phyloP scores from a whole-genome alignment of 495 filamentous ascomycete species.

The Apiosordaria backusii region DNA sequence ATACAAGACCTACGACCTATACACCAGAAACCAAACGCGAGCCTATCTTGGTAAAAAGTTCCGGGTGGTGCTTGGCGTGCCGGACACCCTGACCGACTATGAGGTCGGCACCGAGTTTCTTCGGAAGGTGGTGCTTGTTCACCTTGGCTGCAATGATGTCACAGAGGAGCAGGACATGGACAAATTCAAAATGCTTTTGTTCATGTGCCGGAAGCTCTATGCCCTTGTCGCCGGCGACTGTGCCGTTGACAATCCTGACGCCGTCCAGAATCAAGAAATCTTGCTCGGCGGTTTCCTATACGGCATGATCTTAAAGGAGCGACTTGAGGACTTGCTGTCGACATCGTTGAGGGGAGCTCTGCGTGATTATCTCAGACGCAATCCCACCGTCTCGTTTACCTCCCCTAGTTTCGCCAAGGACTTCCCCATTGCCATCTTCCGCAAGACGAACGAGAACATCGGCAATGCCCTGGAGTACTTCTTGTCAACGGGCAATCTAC shows the following conservation, averaged over 20 bases:
- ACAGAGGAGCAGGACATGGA: constrained; percentile 77
- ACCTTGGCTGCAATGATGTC: constrained; percentile 78
- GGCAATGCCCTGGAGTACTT: constrained; percentile 89
- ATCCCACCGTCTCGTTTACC: constrained; percentile 60
- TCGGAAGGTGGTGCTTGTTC: constrained; percentile 81
- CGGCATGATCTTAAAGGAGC: constrained; percentile 92
- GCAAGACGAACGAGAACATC: constrained; percentile 79
- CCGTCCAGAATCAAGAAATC: constrained; percentile 90
- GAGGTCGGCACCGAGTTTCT: constrained; percentile 88
- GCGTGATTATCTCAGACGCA: constrained; percentile 68
- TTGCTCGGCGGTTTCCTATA: constrained; percentile 90
- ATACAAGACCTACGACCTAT: constrained; percentile 83
- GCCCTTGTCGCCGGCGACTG: constrained; percentile 89
- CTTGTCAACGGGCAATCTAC: constrained; percentile 89
- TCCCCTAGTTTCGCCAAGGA: constrained; percentile 71
- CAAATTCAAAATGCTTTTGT: constrained; percentile 91
- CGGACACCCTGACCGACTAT: constrained; percentile 75
- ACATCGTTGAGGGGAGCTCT: constrained; percentile 56
- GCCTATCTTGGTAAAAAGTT: constrained; percentile 87
- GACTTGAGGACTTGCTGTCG: constrained; percentile 80
- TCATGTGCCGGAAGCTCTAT: constrained; percentile 96
- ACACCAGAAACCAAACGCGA: constrained; percentile 72
- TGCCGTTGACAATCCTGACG: constrained; percentile 89
- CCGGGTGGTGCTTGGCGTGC: constrained; percentile 74
- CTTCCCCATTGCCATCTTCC: constrained; percentile 71